Percentiles rank a stretch among this genome's conserved stretches.
phyloP scores from a whole-genome alignment of 306 rosid genomes.

The apple (Malus domestica) region DNA sequence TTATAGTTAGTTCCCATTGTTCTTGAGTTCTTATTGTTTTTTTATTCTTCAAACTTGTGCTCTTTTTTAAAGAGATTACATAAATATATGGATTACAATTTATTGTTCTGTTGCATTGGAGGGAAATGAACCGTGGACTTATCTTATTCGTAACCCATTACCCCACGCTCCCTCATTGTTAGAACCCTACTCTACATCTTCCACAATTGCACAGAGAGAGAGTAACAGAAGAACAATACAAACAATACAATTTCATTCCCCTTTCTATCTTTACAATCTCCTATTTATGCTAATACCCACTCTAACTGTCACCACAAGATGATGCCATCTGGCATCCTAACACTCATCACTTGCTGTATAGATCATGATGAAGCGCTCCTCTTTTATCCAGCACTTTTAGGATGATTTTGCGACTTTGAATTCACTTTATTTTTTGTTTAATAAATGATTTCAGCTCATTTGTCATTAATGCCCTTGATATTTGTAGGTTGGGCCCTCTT shows the following conservation, averaged over 20 bases:
- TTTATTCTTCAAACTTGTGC: not conserved
- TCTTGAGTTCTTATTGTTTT: not conserved
- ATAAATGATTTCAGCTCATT: not conserved
- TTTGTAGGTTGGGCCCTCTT: conserved; percentile 72
- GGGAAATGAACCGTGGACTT: not conserved
- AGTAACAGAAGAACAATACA: too few species aligned
- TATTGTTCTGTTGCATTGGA: not conserved
- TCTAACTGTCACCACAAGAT: too few species aligned
- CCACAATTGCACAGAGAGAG: too few species aligned
- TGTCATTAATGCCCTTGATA: conserved; percentile 15
- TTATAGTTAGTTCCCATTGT: not conserved
- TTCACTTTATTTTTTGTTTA: not conserved
- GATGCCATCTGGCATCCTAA: too few species aligned
- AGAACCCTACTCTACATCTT: too few species aligned
- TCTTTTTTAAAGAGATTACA: not conserved
- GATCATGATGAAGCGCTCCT: too few species aligned
- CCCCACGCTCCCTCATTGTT: too few species aligned
- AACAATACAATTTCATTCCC: too few species aligned
- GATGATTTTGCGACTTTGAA: not conserved
- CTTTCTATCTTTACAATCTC: too few species aligned
- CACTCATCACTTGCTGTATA: not conserved
- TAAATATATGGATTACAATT: not conserved
- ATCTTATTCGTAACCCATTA: not conserved
- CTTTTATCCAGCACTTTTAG: too few species aligned
- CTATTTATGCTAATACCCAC: too few species aligned